Percentiles rank a stretch among this genome's conserved stretches.
phyloP scores from a whole-genome alignment of 2,329 filamentous ascomycete species.

The Calonectria ilicicola region DNA sequence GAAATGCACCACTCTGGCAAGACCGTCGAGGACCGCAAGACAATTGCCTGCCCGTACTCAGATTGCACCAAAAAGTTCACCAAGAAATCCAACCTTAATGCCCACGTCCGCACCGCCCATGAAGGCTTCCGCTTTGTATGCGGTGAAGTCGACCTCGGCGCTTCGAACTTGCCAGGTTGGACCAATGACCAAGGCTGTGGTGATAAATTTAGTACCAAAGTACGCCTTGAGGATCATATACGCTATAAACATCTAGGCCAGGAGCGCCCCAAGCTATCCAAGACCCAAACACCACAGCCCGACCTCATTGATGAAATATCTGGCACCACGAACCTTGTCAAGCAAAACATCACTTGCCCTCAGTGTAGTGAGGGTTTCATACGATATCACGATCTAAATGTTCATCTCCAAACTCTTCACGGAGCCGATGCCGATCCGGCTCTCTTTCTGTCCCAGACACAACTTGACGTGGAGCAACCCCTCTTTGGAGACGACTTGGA shows the following conservation, averaged over 20 bases:
- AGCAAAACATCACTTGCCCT: conserved; percentile 58
- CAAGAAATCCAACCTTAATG: conserved; percentile 83
- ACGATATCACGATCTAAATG: conserved; percentile 62
- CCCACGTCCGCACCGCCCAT: conserved; percentile 83
- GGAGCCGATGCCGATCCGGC: conserved; percentile 31
- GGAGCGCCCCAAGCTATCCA: conserved; percentile 54
- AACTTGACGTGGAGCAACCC: conserved; percentile 33
- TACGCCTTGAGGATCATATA: conserved; percentile 85
- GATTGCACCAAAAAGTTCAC: conserved; percentile 84
- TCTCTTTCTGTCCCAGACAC: conserved; percentile 37
- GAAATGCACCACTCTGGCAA: conserved; percentile 80
- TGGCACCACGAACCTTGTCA: conserved; percentile 53
- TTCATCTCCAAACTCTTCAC: conserved; percentile 55
- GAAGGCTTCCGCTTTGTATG: conserved; percentile 84
- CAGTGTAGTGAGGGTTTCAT: conserved; percentile 61
- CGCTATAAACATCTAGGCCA: conserved; percentile 82
- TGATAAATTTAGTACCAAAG: conserved; percentile 80
- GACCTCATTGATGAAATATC: conserved; percentile 58
- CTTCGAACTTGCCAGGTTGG: conserved; percentile 73
- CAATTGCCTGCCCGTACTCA: conserved; percentile 73
- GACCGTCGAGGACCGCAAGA: conserved; percentile 72
- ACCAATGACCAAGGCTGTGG: conserved; percentile 77
- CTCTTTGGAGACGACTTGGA: conserved; percentile 36
- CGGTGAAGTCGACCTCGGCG: conserved; percentile 72
- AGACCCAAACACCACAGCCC: conserved; percentile 28